Percentiles rank a stretch among this genome's conserved stretches.
Conservation (phyloP, 768 basidiomycete genomes). For the Boletus edulis region DNA sequence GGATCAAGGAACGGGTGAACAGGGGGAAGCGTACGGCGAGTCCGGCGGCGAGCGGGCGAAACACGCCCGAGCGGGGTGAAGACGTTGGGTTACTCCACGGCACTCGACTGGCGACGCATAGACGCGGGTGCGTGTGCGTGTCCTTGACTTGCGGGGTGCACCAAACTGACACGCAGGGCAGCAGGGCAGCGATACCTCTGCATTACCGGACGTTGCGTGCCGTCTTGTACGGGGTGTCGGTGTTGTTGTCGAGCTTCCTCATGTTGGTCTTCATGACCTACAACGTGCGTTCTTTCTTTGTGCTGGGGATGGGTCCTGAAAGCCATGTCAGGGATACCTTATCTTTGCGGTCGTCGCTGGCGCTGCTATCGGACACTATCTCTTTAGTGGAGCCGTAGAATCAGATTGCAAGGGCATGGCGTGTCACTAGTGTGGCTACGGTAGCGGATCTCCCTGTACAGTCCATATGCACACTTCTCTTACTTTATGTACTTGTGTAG, state of each 20-base stretch:
- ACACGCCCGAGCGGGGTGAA: conserved; percentile 46
- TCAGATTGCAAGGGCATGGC: conserved; percentile 70
- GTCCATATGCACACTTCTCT: background rate
- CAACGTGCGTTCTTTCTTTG: conserved; percentile 56
- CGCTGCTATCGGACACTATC: conserved; percentile 78
- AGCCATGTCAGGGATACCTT: conserved; percentile 66
- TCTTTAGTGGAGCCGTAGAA: conserved; percentile 68
- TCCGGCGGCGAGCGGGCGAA: conserved; percentile 35
- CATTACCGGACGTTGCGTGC: conserved; percentile 58
- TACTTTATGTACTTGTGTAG: background rate
- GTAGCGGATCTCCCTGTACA: background rate
- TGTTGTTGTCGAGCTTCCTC: conserved; percentile 83
- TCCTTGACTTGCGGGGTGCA: no score
- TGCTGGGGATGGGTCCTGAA: background rate
- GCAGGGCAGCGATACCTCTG: conserved; percentile 1
- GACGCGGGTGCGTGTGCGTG: conserved; percentile 41
- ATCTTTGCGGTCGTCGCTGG: conserved; percentile 80
- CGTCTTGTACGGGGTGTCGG: conserved; percentile 66
- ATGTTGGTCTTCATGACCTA: conserved; percentile 99
- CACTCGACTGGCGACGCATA: conserved; percentile 18
- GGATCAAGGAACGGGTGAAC: conserved; percentile 50
- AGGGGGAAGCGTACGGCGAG: conserved; percentile 48
- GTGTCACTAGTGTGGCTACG: conserved; percentile 57
- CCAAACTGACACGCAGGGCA: background rate
- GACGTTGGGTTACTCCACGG: conserved; percentile 55